phyloP scores from a whole-genome alignment of 2,329 filamentous ascomycete species.

The Pseudomassariella vexata region DNA sequence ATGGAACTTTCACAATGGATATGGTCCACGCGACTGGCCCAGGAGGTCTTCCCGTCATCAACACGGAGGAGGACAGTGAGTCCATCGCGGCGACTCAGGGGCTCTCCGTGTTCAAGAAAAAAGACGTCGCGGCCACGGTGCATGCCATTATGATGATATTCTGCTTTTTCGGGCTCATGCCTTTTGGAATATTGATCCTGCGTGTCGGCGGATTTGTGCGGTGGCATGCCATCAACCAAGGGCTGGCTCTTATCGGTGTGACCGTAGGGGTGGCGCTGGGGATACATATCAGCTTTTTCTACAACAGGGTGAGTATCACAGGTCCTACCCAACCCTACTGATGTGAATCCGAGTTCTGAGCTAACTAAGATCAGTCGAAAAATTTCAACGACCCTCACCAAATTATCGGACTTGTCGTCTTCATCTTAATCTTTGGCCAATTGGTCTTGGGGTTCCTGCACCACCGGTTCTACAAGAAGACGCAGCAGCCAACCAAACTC shows the following conservation, averaged over 20 bases:
- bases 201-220: conserved; percentile 44
- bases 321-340: too few relatives aligned
- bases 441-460: conserved; percentile 50
- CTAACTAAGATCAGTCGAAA: conserved; percentile 35
- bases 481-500: conserved; percentile 41
- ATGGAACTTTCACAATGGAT: conserved; percentile 51
- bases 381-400: conserved; percentile 50
- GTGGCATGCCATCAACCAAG: conserved; percentile 51
- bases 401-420: conserved; percentile 50
- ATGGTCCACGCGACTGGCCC: conserved; percentile 43
- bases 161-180: conserved; percentile 49
- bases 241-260: conserved; percentile 39
- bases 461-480: conserved; percentile 47
- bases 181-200: conserved; percentile 48
- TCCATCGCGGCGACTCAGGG: conserved; percentile 26
- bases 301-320: conserved; percentile 50
- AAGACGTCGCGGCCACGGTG: conserved; percentile 33
- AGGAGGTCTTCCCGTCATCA: conserved; percentile 34
- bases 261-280: conserved; percentile 47
- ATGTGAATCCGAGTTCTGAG: background rate
- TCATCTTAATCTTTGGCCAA: conserved; percentile 45
- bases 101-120: conserved; percentile 17
- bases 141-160: conserved; percentile 51
- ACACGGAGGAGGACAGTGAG: conserved; percentile 19
- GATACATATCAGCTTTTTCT: conserved; percentile 44